Percentiles rank a stretch among this genome's conserved stretches.
Evolutionary conservation across 495 filamentous ascomycete genomes (phyloP).

Genomic region (Cercophora sp.): DNA sequence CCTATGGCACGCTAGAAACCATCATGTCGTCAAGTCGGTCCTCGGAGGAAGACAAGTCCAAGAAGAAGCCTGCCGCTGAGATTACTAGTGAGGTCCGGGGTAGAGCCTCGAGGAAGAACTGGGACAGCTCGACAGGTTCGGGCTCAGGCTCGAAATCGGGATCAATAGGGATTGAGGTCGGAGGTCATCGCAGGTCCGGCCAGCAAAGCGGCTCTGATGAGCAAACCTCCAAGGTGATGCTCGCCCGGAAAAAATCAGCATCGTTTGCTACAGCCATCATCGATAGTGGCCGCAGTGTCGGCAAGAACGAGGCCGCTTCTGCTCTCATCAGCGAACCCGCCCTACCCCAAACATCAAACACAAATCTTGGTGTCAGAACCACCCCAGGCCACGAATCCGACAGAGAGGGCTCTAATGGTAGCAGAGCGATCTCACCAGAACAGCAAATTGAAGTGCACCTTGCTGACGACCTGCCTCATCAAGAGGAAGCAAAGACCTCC

Average conservation of each 20-base stretch:
- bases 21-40: conserved; percentile 56
- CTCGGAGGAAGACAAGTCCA: conserved; percentile 48
- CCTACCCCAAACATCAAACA: conserved; percentile 43
- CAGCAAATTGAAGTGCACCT: conserved; percentile 13
- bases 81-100: conserved; percentile 47
- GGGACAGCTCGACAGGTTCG: conserved; percentile 20
- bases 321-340: conserved; percentile 43
- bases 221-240: conserved; percentile 15
- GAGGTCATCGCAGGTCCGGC: neutral
- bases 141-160: conserved; percentile 21
- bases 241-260: conserved; percentile 38
- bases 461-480: conserved; percentile 13
- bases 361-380: conserved; percentile 35
- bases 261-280: conserved; percentile 47
- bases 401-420: neutral
- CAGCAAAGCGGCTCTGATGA: conserved; percentile 19
- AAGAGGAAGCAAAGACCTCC: conserved; percentile 4
- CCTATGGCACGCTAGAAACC: conserved; percentile 53
- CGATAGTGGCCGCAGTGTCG: conserved; percentile 22
- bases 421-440: neutral
- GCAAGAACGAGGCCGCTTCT: conserved; percentile 14
- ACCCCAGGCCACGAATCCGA: conserved; percentile 3
- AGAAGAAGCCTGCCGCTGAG: conserved; percentile 48
- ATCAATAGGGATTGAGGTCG: conserved; percentile 14
- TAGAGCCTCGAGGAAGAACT: conserved; percentile 31